Evolutionary conservation across 345 rosid genomes (phyloP), one percentile per base, ranked within the genome.

Genomic region (Pistacia atlantica): DNA sequence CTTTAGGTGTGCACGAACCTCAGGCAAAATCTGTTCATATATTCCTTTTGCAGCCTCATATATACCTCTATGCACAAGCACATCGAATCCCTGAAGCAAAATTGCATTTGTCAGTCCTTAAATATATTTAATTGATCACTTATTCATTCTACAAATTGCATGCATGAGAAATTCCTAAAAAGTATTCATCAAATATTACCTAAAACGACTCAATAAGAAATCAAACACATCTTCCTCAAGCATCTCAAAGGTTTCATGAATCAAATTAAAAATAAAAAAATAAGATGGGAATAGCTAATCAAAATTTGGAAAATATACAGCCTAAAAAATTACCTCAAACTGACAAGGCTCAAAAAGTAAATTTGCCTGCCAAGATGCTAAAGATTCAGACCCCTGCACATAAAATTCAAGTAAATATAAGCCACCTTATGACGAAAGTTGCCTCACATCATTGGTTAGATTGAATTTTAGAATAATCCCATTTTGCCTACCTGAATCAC

Each of bases 11-110:
- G 89, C 86, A 3, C 66, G 88, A 37, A 92, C 90, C 86, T 96
- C 97, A 1, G 98, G 97, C 87, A 96, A 79, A 92, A 92, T 91
- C 79, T 96, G 97, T 35, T 88, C 89, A 69, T 91, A 96, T 25
- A 91, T 91, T 17, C 98, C 99, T 85, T 94, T 96, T 33, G 99
- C 99, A 69, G 97, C 99, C 90, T 94, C 98, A 59, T 96, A 94
- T 72, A 96, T 96, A 17, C 99, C 99, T 87, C 98, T 89, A 67
- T 96, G 99, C 77, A 92, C 97, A 78, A 73, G 88, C 55, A 90
- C 90, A 83, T 91, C 94, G 69, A 92, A 73, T 33, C 94, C 97
- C 96, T 93, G 83, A 62, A 82, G 46, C 56, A 73, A 52, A 64
- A 72, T 67, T 58, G 35, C 38, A 62, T 42, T 33, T 18, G 52